Base-by-base conservation (phyloP, 2,329 filamentous ascomycete genomes). In the Ascocoryne sarcoides region DNA sequence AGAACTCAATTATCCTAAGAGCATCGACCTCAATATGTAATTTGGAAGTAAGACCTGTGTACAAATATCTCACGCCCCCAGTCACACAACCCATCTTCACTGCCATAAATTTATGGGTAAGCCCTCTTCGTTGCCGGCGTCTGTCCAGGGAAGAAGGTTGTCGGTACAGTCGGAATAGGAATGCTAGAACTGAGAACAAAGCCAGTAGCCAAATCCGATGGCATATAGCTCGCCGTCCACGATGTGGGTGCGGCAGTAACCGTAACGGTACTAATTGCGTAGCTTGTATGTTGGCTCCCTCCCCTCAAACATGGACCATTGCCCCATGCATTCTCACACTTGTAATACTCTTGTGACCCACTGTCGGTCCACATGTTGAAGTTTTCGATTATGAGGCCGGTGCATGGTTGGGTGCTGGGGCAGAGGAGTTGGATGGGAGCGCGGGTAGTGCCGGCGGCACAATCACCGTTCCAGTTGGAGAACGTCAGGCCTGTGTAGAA, bases 381-480 rank as follows among this genome's bases (percentile, higher is more conserved):
- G 50, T 75, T 65, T 3, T 60, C 58, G 44, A 76, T 65, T 12
- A 58, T 64, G 45, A 76, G 64, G 39, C 67, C 66, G 3, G 64
- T 69, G 61, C 74, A 77, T 9, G 73, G 73, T 1, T 64, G 65
- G 2, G 51, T 60, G 41, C 68, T 62, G 0, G 71, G 65, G 47
- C 73, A 78, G 28, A 65, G 55, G 31, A 76, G 58, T 43, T 71
- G 69, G 50, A 79, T 62, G 2, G 74, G 73, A 0, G 69, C 72
- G 16, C 75, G 68, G 37, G 65, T 43, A 4, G 56, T 55, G n/a
- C 73, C 75, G 45, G 76, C 60, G 2, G 62, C 54, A 39, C 66
- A 65, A 2, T 68, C 72, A 28, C 74, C 75, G 42, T 67, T 69
- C 75, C 74, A 79, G 57, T 72, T 70, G 20, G 55, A 64, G 53